Percentiles rank a stretch among this genome's conserved stretches.
Conservation (phyloP, 1,139 yeast species). For the Hemisphaericaspora lyxosophila region DNA sequence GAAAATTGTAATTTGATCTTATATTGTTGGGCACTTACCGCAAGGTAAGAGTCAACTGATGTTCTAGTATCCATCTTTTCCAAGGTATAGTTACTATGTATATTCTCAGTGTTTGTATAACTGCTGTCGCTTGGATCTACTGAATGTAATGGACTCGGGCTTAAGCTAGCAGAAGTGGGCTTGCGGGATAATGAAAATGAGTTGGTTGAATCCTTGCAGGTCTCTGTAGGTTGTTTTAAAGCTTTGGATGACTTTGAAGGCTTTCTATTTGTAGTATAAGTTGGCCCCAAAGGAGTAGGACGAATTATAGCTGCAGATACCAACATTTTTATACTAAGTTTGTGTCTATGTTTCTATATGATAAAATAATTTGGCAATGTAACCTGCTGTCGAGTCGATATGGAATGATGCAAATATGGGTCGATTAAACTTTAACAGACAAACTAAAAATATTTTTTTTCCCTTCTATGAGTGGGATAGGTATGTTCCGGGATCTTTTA, state of each 20-base stretch:
- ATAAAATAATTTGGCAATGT: too few relatives aligned
- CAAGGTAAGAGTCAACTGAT: conserved; percentile 39
- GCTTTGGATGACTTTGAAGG: background rate
- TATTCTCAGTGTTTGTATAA: background rate
- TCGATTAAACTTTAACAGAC: too few relatives aligned
- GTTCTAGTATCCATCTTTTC: conserved; percentile 45
- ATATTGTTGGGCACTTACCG: conserved; percentile 15
- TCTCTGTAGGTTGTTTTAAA: background rate
- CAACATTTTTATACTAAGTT: too few relatives aligned
- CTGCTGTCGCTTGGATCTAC: background rate
- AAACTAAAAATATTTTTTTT: too few relatives aligned
- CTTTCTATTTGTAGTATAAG: background rate
- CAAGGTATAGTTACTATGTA: conserved; percentile 28
- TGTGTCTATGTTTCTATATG: too few relatives aligned
- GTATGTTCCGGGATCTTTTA: too few relatives aligned
- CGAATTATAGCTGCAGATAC: too few relatives aligned
- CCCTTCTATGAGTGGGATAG: too few relatives aligned
- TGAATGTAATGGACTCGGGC: background rate
- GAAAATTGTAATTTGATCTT: conserved; percentile 29
- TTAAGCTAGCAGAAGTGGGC: background rate
- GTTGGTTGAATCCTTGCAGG: background rate
- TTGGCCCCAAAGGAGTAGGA: background rate
- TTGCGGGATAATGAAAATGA: background rate
- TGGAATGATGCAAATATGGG: too few relatives aligned
- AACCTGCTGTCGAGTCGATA: too few relatives aligned